Evolutionary conservation across 108 stramenopile species (phyloP), one percentile per base, ranked within the genome.

Genomic region (Aureococcus anophagefferens): DNA sequence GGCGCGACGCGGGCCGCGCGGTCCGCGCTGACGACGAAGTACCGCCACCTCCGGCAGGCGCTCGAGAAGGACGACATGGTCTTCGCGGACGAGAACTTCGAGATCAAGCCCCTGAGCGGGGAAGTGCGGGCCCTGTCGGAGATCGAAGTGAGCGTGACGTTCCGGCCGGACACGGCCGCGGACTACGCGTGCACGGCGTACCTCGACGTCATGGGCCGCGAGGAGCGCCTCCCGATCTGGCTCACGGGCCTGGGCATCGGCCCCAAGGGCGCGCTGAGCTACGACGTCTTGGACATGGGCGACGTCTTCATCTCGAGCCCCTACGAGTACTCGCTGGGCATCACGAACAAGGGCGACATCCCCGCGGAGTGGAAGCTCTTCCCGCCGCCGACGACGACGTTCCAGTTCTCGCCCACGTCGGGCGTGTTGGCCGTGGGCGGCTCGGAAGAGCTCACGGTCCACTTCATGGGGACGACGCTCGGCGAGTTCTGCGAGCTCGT

Each of bases 311-410:
- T 87, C 62, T 79, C 68, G 51, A 71, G 69, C 62, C 37, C n/a
- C 51, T 78, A 84, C 65, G 18, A 13, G 5, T 83, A 86, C 67
- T 45, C 79, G 62, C 37, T 87, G 62, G 35, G 64, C 35, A 74
- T 87, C 64, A 33, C 66, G 15, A 87, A 87, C 72, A 74, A 74
- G 35, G 87, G 87, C n/a, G 87, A 87, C 46, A 87, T 87, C 33
- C 68, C 82, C 30, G 79, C 80, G 9, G 79, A 84, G 46, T 87
- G 85, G 83, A 44, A 44, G 36, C 76, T 84, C 21, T 31, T 69
- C 30, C 46, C 76, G 13, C 51, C 51, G 7, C 7, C 17, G 51
- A 5, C 62, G 28, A 17, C 21, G 31, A 33, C 46, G 30, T 64
- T 76, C 28, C 30, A 29, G 35, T 76, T 76, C 40, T 15, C 33